Evolutionary conservation across 148 eudicot genomes (phyloP).

Genomic region (Fallopia convolvulus): DNA sequence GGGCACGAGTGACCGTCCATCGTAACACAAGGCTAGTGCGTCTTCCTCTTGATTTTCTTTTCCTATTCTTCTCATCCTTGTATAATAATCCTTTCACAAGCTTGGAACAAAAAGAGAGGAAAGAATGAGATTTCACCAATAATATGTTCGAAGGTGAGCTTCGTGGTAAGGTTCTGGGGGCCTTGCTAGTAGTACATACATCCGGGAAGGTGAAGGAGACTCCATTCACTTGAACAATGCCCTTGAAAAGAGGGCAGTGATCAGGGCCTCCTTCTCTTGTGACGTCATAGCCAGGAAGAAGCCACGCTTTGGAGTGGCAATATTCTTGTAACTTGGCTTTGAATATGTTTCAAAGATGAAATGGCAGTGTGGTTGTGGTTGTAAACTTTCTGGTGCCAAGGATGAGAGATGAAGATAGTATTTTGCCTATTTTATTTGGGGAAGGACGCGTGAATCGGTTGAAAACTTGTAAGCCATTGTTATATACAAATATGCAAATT

Average conservation of each 20-base stretch:
- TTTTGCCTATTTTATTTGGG: too few species aligned
- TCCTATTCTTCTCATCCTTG: too few species aligned
- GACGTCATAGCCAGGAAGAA: constrained; percentile 33
- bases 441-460: too few species aligned
- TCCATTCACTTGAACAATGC: constrained; percentile 38
- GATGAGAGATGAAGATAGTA: too few species aligned
- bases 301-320: constrained; percentile 39
- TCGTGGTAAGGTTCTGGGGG: constrained; percentile 55
- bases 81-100: too few species aligned
- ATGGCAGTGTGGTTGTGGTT: neutral
- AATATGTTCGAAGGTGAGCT: constrained; percentile 36
- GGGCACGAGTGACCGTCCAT: too few species aligned
- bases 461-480: too few species aligned
- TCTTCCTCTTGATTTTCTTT: too few species aligned
- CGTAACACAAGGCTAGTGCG: too few species aligned
- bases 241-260: constrained; percentile 45
- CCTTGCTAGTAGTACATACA: constrained; percentile 33
- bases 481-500: too few species aligned
- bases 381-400: neutral
- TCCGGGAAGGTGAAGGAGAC: constrained; percentile 17
- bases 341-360: constrained; percentile 22
- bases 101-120: neutral
- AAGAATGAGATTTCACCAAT: constrained; percentile 10
- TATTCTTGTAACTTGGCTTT: constrained; percentile 39
- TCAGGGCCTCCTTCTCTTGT: constrained; percentile 33